phyloP scores from a whole-genome alignment of 495 filamentous ascomycete species.

The Penicillium coffeae region DNA sequence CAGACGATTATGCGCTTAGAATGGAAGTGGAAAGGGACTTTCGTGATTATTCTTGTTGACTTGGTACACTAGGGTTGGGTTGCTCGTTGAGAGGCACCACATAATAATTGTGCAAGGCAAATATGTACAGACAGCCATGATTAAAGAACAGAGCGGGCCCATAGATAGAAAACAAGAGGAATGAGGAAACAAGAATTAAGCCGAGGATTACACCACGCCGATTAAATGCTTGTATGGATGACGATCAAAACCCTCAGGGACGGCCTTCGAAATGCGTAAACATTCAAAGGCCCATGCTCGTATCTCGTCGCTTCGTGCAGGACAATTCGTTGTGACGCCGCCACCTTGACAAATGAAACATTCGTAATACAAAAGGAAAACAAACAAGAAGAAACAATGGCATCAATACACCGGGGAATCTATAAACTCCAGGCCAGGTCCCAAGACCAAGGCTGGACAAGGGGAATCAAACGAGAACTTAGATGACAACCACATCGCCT shows the following conservation, averaged over 20 bases:
- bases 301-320: slow-evolving; percentile 29
- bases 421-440: slow-evolving; percentile 15
- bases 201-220: slow-evolving; percentile 18
- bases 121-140: slow-evolving; percentile 21
- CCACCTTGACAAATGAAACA: slow-evolving; percentile 14
- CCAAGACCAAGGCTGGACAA: slow-evolving; percentile 7
- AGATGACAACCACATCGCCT: slow-evolving; percentile 49
- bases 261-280: background rate
- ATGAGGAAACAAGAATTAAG: slow-evolving; percentile 17
- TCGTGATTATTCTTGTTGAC: background rate
- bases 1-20: too few species aligned
- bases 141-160: background rate
- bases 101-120: slow-evolving; percentile 5
- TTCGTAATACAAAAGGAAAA: slow-evolving; percentile 8
- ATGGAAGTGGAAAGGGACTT: too few species aligned
- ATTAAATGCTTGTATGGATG: slow-evolving; percentile 29
- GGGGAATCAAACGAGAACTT: slow-evolving; percentile 17
- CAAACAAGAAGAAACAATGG: slow-evolving; percentile 12
- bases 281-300: slow-evolving; percentile 18
- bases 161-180: slow-evolving; percentile 1
- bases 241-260: slow-evolving; percentile 10
- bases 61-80: background rate
- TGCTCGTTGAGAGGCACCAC: background rate
- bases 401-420: slow-evolving; percentile 17
- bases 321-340: slow-evolving; percentile 22